Evolutionary conservation across 495 filamentous ascomycete genomes (phyloP).

Genomic region (Cudoniella acicularis): DNA sequence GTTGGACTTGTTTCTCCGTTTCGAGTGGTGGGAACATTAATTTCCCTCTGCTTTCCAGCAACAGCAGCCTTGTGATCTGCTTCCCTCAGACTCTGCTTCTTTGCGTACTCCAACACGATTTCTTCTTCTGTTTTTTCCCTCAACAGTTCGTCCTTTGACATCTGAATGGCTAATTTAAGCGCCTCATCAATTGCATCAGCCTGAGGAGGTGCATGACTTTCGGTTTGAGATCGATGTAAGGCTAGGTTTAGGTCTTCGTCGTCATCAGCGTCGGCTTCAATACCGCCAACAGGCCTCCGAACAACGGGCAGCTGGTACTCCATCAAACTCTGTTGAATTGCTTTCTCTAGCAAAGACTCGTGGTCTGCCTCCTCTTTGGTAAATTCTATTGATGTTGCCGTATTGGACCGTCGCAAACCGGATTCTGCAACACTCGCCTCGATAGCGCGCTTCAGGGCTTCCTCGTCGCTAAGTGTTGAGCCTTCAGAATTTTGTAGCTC

Average conservation of each 20-base stretch:
- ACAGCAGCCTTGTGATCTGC: constrained; percentile 40
- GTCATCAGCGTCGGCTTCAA: constrained; percentile 23
- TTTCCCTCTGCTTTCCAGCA: constrained; percentile 11
- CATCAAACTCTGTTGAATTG: constrained; percentile 51
- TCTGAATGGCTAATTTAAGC: not conserved
- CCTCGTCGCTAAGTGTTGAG: constrained; percentile 25
- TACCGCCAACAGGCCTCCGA: constrained; percentile 12
- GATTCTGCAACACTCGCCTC: constrained; percentile 25
- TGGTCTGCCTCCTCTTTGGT: constrained; percentile 43
- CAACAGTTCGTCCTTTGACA: constrained; percentile 18
- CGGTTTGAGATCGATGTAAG: constrained; percentile 24
- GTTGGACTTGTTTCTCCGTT: too few species aligned
- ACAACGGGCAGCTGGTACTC: constrained; percentile 31
- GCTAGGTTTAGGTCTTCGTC: constrained; percentile 43
- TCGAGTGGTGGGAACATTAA: too few species aligned
- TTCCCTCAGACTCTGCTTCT: constrained; percentile 70
- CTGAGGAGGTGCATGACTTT: not conserved
- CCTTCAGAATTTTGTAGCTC: constrained; percentile 45
- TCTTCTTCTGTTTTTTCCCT: constrained; percentile 61
- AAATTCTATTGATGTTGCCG: not conserved
- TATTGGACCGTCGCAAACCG: not conserved
- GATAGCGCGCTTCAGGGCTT: constrained; percentile 31
- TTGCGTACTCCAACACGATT: constrained; percentile 72
- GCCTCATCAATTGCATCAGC: constrained; percentile 1
- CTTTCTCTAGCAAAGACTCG: constrained; percentile 54